These are phyloP conservation scores for Starmera quercuum DNA, from an alignment of 805 yeast species.

Conservation along the genomic window DNA sequence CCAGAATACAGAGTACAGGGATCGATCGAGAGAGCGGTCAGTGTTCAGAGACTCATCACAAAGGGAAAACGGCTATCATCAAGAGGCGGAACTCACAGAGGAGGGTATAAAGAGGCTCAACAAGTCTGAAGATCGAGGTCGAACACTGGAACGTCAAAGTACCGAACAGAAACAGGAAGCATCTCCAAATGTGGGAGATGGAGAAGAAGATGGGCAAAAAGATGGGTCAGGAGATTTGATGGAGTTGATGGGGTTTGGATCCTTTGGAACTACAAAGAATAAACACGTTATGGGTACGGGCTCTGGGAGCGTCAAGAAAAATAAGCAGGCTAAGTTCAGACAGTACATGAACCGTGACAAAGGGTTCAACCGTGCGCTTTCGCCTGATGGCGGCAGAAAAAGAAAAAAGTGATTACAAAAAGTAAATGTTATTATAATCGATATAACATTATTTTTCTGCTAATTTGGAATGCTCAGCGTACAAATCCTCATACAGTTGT, in stretches of 20 bases:
- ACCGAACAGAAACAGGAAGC: neutral
- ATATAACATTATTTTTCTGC: slow-evolving; percentile 5
- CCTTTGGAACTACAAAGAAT: slow-evolving; percentile 48
- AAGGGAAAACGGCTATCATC: too few relatives aligned
- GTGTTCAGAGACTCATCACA: too few relatives aligned
- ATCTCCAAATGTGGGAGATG: slow-evolving; percentile 6
- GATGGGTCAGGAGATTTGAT: slow-evolving; percentile 24
- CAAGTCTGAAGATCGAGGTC: neutral
- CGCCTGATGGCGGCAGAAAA: slow-evolving; percentile 31
- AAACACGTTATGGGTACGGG: slow-evolving; percentile 45
- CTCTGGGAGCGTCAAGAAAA: slow-evolving; percentile 31
- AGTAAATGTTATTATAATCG: neutral
- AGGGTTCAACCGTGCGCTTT: slow-evolving; percentile 48
- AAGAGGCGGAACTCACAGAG: too few relatives aligned
- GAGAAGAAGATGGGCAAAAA: slow-evolving; percentile 15
- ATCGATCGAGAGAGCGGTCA: too few relatives aligned
- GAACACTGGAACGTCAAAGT: neutral
- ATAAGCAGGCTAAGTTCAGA: slow-evolving; percentile 38
- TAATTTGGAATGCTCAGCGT: slow-evolving; percentile 37
- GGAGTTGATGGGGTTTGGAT: slow-evolving; percentile 50
- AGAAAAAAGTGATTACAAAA: slow-evolving; percentile 1
- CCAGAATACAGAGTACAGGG: too few relatives aligned
- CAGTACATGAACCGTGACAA: slow-evolving; percentile 53
- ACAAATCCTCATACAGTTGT: slow-evolving; percentile 51
- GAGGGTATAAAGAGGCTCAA: too few relatives aligned